Evolutionary conservation across 805 yeast genomes (phyloP).

Genomic region (Candida mattraensis): DNA sequence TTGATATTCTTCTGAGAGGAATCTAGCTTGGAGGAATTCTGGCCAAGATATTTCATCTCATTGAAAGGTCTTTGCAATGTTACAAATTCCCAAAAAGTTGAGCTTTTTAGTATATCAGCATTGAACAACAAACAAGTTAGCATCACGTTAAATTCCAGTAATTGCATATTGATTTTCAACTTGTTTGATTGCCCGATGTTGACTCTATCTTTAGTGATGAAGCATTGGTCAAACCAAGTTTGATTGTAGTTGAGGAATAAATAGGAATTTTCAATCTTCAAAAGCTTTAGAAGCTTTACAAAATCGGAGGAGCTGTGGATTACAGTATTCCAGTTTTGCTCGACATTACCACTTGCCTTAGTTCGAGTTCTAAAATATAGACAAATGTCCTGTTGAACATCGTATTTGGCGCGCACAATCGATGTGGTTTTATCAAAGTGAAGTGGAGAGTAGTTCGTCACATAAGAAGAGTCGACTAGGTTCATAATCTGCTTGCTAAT

Average conservation of each 20-base stretch:
- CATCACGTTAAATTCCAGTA: constrained; percentile 49
- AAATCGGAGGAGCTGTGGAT: constrained; percentile 35
- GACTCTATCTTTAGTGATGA: constrained; percentile 21
- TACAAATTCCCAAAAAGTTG: constrained; percentile 44
- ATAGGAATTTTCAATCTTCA: constrained; percentile 38
- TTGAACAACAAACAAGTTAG: constrained; percentile 44
- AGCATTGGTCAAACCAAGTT: constrained; percentile 25
- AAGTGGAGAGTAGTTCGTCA: constrained; percentile 21
- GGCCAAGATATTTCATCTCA: constrained; percentile 22
- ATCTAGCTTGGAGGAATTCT: too few species aligned
- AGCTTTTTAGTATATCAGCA: constrained; percentile 36
- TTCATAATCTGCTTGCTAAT: constrained; percentile 32
- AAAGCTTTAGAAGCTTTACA: constrained; percentile 32
- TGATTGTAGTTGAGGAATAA: constrained; percentile 26
- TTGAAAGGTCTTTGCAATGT: constrained; percentile 29
- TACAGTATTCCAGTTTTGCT: constrained; percentile 11
- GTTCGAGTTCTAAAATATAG: constrained; percentile 24
- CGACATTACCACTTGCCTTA: constrained; percentile 2
- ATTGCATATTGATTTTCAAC: constrained; percentile 45
- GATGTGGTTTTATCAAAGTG: constrained; percentile 30
- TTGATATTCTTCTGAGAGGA: not conserved
- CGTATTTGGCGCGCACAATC: constrained; percentile 36
- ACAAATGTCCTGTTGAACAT: constrained; percentile 26
- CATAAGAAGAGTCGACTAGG: constrained; percentile 32
- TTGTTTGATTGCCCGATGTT: constrained; percentile 39